Evolutionary conservation across 139 green algal species (phyloP).

Genomic region (Spirogloea muscicola): DNA sequence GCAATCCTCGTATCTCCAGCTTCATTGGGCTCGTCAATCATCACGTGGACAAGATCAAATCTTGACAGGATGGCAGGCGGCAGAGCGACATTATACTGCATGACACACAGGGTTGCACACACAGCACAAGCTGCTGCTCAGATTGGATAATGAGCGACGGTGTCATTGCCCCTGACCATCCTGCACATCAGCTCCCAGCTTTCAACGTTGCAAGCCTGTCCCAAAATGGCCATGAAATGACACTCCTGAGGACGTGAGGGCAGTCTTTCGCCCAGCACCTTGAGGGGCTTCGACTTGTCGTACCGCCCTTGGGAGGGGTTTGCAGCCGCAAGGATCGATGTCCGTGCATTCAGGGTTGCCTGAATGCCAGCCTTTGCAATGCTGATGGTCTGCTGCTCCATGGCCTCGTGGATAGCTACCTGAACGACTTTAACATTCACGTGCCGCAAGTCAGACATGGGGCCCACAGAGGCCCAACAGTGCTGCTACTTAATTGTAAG

Average conservation of each 20-base stretch:
- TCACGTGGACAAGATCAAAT: slow-evolving; percentile 83
- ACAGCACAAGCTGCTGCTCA: too few relatives aligned
- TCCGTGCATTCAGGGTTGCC: slow-evolving; percentile 90
- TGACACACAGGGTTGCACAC: too few relatives aligned
- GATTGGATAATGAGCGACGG: too few relatives aligned
- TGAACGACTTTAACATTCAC: too few relatives aligned
- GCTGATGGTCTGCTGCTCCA: slow-evolving; percentile 99
- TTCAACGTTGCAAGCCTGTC: too few relatives aligned
- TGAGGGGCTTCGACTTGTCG: slow-evolving; percentile 82
- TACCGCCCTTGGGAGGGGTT: slow-evolving; percentile 94
- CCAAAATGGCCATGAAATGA: too few relatives aligned
- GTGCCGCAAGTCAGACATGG: too few relatives aligned
- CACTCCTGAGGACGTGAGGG: too few relatives aligned
- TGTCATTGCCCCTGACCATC: too few relatives aligned
- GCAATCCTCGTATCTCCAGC: slow-evolving; percentile 44
- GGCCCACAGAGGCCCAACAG: too few relatives aligned
- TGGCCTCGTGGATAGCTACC: slow-evolving; percentile 98
- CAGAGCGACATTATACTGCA: slow-evolving; percentile 91
- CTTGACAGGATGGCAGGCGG: slow-evolving; percentile 95
- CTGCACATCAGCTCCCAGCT: too few relatives aligned
- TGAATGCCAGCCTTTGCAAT: slow-evolving; percentile 99
- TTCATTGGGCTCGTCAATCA: slow-evolving; percentile 50
- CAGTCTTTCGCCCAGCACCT: slow-evolving; percentile 41
- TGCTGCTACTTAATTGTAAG: too few relatives aligned
- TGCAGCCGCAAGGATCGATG: slow-evolving; percentile 90